These are phyloP conservation scores for Russula vinacea DNA, from an alignment of 768 basidiomycete species.

Conservation along the genomic window DNA sequence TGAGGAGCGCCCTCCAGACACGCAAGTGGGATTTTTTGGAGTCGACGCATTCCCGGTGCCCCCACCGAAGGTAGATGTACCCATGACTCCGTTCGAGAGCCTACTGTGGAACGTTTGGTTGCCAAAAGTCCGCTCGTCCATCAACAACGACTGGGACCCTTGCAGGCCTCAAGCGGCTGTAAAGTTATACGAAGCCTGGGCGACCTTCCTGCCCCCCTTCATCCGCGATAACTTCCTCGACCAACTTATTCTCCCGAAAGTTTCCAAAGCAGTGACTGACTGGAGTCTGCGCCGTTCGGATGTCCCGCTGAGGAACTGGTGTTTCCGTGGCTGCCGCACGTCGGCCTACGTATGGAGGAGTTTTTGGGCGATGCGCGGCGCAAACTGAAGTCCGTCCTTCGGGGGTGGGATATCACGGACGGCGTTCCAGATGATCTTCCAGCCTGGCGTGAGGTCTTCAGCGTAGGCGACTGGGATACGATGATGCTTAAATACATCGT, in stretches of 20 bases:
- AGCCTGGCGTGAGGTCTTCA: slow-evolving; percentile 79
- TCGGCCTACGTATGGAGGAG: slow-evolving; percentile 78
- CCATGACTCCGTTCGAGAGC: slow-evolving; percentile 95
- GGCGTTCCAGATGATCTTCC: slow-evolving; percentile 70
- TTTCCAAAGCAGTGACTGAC: slow-evolving; percentile 75
- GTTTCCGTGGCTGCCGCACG: slow-evolving; percentile 93
- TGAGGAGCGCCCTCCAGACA: slow-evolving; percentile 42
- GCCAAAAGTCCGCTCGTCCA: slow-evolving; percentile 85
- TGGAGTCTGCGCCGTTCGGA: slow-evolving; percentile 69
- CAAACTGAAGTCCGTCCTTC: slow-evolving; percentile 75
- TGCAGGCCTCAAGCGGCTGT: slow-evolving; percentile 70
- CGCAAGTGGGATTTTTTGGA: slow-evolving; percentile 60
- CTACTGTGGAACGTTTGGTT: slow-evolving; percentile 94
- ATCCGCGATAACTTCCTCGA: slow-evolving; percentile 94
- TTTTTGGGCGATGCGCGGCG: slow-evolving; percentile 84
- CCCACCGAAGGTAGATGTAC: slow-evolving; percentile 43
- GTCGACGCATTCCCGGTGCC: slow-evolving; percentile 38
- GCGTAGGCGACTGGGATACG: slow-evolving; percentile 81
- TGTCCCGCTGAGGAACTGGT: slow-evolving; percentile 71
- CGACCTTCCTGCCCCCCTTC: slow-evolving; percentile 81
- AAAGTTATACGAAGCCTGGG: slow-evolving; percentile 85
- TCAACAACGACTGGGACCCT: slow-evolving; percentile 95
- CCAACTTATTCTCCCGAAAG: slow-evolving; percentile 92
- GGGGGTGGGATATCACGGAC: slow-evolving; percentile 70
- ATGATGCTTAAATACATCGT: slow-evolving; percentile 88